Base-by-base conservation (phyloP, 768 basidiomycete genomes). In the Cyclocybe aegerita region DNA sequence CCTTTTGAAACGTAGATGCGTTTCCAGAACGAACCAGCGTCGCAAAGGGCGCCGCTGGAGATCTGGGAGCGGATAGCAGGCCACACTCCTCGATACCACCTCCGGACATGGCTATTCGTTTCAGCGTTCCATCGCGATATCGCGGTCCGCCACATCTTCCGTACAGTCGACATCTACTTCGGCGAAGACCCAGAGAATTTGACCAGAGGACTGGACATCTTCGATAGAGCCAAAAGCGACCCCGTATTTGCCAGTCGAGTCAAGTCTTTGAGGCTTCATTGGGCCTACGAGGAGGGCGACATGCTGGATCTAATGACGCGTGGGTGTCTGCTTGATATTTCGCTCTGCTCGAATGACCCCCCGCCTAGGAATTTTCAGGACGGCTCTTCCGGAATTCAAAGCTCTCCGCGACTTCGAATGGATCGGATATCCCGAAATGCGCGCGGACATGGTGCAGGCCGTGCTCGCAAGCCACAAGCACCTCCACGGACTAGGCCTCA, bases 401-500 rank as follows among this genome's bases (percentile, higher is more conserved):
- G 75, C 77, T 7, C 67, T 87, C 9, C 60, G 70, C 9, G 83
- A 85, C 53, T 85, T 86, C 58, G 85, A 87, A 64, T 87, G 85
- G 85, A 86, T 86, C n/a, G 85, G 85, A 4, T 86, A 86, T 58
- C 85, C 85, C 1, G 85, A 87, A 60, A 69, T 87, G 66, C 73
- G 80, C 8, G 80, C 73, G n/a, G 83, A 86, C 46, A 81, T 83
- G 75, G 83, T 87, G 0, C 75, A 83, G 57, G 75, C 73, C 7
- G 70, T 87, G 4, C 67, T 83, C 9, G 64, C 71, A 5, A 78
- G 71, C 45, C 84, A 86, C 53, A 70, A 80, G 4, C 72, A 75
- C 48, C 67, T 86, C 14, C 75, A 74, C 11, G 71, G 77, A 6
- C 71, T 87, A 4, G 85, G 83, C 11, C 75, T 85, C 23, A 82